Base-by-base conservation (phyloP, 441 rosid species). In the Euphorbia celastroides region DNA sequence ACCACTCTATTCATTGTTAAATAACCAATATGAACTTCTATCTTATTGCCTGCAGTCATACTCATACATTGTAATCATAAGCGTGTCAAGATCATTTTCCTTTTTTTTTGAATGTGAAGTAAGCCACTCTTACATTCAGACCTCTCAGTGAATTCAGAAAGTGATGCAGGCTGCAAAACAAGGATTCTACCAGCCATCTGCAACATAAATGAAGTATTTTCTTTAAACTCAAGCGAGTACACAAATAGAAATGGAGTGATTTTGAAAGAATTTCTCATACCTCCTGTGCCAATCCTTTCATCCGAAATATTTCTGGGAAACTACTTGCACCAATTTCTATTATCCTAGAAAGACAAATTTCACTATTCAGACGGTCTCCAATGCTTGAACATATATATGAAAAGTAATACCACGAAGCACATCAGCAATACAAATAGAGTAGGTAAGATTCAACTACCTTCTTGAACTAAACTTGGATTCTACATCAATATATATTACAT, bases 111-210 rank as follows among this genome's bases (percentile, higher is more conserved):
- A 64, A 38, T 32, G 23, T 52, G 1, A 66, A 68, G 69, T 58
- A 62, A 71, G 41, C 55, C 30, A 48, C 26, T 51, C 34, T 50
- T 57, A 60, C 28, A 63, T 61, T 73, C 75, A 42, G 61, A 90
- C 98, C 90, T 87, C 73, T 86, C 81, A 17, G 94, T 93, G 74
- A 93, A 90, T 55, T 88, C 85, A 11, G 88, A 72, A 64, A 90
- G 82, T 63, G 94, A 87, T 42, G 89, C 57, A 54, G 97, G 94
- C 68, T 78, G 82, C 79, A 88, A 68, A 74, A 93, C 96, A 67
- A 84, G 83, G 58, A 93, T 88, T 79, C 96, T 80, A 60, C 96
- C 92, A 62, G 97, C 97, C 93, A 93, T 90, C 98, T 90, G 80
- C 71, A 67, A 63, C 32, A 57, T 25, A 20, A 62, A 70, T 22